phyloP scores from a whole-genome alignment of 2,329 filamentous ascomycete genomes.

The Drechslerella stenobrocha region DNA sequence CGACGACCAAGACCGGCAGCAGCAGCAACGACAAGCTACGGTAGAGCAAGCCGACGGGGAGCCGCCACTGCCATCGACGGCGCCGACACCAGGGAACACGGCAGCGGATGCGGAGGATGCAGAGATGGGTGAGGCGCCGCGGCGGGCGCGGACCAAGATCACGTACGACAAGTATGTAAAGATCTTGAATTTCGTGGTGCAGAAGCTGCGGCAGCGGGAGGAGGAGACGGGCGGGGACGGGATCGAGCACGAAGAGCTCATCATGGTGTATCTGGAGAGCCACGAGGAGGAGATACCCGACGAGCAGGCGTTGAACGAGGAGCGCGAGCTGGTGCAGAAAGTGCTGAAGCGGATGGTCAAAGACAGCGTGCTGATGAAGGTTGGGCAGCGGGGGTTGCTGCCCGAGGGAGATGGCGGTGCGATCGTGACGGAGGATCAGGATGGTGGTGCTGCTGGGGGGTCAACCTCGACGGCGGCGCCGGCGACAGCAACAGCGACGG shows the following conservation, averaged over 20 bases:
- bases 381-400: constrained; percentile 70
- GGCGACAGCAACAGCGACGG: neutral
- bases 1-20: constrained; percentile 64
- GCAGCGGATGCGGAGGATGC: constrained; percentile 52
- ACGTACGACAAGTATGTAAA: constrained; percentile 93
- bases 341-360: constrained; percentile 96
- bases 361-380: constrained; percentile 66
- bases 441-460: constrained; percentile 47
- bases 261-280: constrained; percentile 90
- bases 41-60: constrained; percentile 61
- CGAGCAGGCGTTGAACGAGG: constrained; percentile 77
- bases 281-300: constrained; percentile 79
- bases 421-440: constrained; percentile 55
- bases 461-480: constrained; percentile 53
- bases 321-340: constrained; percentile 74
- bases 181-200: constrained; percentile 84
- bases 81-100: constrained; percentile 54
- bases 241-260: constrained; percentile 76
- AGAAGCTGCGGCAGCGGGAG: constrained; percentile 82
- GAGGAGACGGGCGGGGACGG: constrained; percentile 70
- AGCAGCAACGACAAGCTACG: constrained; percentile 58
- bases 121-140: constrained; percentile 56
- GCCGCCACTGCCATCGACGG: constrained; percentile 57
- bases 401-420: constrained; percentile 67
- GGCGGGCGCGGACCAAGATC: constrained; percentile 75